A percentile compares a stretch with the other conserved stretches of the same genome.
These are phyloP conservation scores for Delonix regia DNA, from an alignment of 306 rosid genomes.

Conservation along the genomic window DNA sequence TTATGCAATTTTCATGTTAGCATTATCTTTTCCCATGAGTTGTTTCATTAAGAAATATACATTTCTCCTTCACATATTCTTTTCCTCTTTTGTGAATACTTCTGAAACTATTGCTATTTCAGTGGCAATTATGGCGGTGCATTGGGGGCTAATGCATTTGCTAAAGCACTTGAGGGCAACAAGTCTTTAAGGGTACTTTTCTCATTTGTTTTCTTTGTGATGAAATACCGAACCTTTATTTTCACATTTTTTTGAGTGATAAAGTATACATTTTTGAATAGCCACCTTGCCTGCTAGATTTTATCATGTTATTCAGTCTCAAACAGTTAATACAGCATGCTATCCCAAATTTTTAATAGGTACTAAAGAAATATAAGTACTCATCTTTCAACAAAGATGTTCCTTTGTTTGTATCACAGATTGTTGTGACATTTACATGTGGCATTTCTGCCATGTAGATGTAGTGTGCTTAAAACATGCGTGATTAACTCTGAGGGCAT, in stretches of 20 bases:
- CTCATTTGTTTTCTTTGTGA: slow-evolving; percentile 39
- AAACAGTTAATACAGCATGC: slow-evolving; percentile 8
- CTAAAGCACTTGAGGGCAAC: slow-evolving; percentile 92
- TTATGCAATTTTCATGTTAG: slow-evolving; percentile 27
- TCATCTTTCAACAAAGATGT: slow-evolving; percentile 20
- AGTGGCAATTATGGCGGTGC: slow-evolving; percentile 99
- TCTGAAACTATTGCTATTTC: slow-evolving; percentile 39
- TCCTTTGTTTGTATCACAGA: slow-evolving; percentile 5
- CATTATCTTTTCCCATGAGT: slow-evolving; percentile 20
- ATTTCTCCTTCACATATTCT: slow-evolving; percentile 25
- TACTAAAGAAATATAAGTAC: slow-evolving; percentile 10
- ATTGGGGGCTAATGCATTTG: slow-evolving; percentile 93
- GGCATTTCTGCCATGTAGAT: slow-evolving; percentile 27
- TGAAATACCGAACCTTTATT: slow-evolving; percentile 26
- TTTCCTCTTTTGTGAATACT: slow-evolving; percentile 33
- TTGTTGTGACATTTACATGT: slow-evolving; percentile 21
- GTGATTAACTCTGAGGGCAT: slow-evolving; percentile 31
- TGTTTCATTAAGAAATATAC: slow-evolving; percentile 22
- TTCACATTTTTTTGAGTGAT: background rate
- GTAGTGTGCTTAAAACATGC: slow-evolving; percentile 30
- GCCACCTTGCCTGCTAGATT: slow-evolving; percentile 18
- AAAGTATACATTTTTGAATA: slow-evolving; percentile 16
- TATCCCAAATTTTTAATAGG: slow-evolving; percentile 11
- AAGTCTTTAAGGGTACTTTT: slow-evolving; percentile 81
- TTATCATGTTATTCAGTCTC: slow-evolving; percentile 12